phyloP scores from a whole-genome alignment of 2,329 filamentous ascomycete genomes.

The Clonostachys rhizophaga region DNA sequence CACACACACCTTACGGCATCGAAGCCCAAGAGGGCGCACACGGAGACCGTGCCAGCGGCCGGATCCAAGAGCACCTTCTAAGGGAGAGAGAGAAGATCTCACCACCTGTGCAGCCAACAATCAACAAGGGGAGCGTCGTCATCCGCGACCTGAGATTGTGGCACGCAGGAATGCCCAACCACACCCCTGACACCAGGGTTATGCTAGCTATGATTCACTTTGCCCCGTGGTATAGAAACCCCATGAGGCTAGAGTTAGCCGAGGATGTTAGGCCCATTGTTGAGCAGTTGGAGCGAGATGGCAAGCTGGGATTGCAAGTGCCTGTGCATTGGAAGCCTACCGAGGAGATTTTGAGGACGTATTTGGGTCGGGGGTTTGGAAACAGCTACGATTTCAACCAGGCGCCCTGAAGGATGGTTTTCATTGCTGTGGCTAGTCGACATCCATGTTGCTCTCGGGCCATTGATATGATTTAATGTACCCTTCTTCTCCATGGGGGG shows the following conservation, averaged over 20 bases:
- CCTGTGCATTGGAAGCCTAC: constrained; percentile 42
- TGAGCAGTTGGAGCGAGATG: constrained; percentile 30
- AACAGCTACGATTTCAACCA: constrained; percentile 61
- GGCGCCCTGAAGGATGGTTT: constrained; percentile 1
- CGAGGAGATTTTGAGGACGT: constrained; percentile 34
- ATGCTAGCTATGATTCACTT: constrained; percentile 61
- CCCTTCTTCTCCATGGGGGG: too few relatives aligned
- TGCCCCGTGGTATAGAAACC: constrained; percentile 51
- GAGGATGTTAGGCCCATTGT: constrained; percentile 42
- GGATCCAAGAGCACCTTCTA: constrained; percentile 36
- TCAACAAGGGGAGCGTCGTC: constrained; percentile 50
- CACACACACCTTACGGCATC: constrained; percentile 29
- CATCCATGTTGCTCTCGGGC: too few relatives aligned
- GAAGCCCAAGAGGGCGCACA: constrained; percentile 41
- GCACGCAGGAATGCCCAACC: constrained; percentile 61
- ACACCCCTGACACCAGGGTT: constrained; percentile 39
- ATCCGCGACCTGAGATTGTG: constrained; percentile 57
- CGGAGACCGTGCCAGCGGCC: constrained; percentile 46
- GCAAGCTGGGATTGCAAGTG: constrained; percentile 35
- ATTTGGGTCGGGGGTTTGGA: constrained; percentile 52
- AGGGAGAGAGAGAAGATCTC: constrained; percentile 25
- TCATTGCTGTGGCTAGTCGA: too few relatives aligned
- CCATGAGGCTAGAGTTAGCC: constrained; percentile 49
- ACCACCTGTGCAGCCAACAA: constrained; percentile 42
- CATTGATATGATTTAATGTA: too few relatives aligned